phyloP scores from a whole-genome alignment of 2,329 filamentous ascomycete genomes.

The Kalaharituber pfeilii region DNA sequence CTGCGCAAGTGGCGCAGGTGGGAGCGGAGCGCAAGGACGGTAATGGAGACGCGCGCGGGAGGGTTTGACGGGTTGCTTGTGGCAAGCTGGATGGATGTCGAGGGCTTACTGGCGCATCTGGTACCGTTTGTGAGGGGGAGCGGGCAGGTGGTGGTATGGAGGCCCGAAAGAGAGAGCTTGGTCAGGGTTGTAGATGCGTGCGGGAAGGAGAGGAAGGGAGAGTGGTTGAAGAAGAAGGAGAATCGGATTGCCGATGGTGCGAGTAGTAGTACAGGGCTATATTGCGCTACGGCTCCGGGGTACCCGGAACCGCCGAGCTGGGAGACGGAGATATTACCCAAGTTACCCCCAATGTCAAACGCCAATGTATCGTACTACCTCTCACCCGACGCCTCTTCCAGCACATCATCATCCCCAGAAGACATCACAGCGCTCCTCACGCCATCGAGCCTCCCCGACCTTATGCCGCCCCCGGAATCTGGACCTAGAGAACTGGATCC shows the following conservation, averaged over 20 bases:
- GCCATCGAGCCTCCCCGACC: not conserved
- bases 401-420: not conserved
- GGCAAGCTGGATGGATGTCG: slow-evolving; percentile 64
- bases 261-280: slow-evolving; percentile 9
- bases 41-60: slow-evolving; percentile 56
- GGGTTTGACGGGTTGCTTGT: slow-evolving; percentile 71
- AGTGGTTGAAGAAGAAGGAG: slow-evolving; percentile 41
- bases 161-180: slow-evolving; percentile 61
- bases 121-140: slow-evolving; percentile 71
- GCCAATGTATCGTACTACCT: not conserved
- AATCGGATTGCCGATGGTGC: slow-evolving; percentile 4
- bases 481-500: slow-evolving; percentile 39
- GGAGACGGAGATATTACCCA: not conserved
- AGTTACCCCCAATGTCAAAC: not conserved
- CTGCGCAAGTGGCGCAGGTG: slow-evolving; percentile 77
- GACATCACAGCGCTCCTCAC: slow-evolving; percentile 1
- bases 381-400: too few relatives aligned
- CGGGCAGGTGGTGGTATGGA: slow-evolving; percentile 72
- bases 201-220: slow-evolving; percentile 58
- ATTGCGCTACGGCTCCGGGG: not conserved
- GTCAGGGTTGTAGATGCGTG: slow-evolving; percentile 66
- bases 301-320: not conserved
- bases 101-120: slow-evolving; percentile 53
- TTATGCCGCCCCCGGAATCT: slow-evolving; percentile 31
- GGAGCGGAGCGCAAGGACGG: slow-evolving; percentile 51